Evolutionary conservation across 192 early-diverging fungal species (phyloP).

Genomic region (Haplosporangium gracile): DNA sequence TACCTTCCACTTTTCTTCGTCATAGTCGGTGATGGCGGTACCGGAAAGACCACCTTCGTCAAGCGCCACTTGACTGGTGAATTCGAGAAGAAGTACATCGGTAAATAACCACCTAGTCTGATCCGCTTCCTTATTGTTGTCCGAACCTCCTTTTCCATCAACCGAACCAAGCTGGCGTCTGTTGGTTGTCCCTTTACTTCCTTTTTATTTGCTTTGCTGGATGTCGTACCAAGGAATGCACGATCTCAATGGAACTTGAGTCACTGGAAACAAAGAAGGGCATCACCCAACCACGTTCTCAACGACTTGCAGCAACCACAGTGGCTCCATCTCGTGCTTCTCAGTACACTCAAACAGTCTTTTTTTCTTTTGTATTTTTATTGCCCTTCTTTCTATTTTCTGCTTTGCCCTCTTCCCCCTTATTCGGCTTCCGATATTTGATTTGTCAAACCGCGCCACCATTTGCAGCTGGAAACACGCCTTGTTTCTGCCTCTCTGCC

Average conservation of each 20-base stretch:
- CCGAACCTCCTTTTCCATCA: neutral
- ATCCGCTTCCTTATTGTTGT: constrained; percentile 9
- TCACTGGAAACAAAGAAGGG: neutral
- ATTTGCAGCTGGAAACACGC: neutral
- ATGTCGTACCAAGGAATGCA: neutral
- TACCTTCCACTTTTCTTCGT: neutral
- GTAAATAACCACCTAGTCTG: constrained; percentile 63
- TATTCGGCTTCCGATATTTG: constrained; percentile 9
- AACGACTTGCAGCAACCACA: neutral
- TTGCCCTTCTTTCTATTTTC: neutral
- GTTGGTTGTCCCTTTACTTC: neutral
- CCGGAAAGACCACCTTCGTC: constrained; percentile 99
- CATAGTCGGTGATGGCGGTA: constrained; percentile 96
- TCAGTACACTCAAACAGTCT: neutral
- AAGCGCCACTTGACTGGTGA: constrained; percentile 99
- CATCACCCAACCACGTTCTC: neutral
- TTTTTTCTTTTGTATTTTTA: neutral
- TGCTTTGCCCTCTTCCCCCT: constrained; percentile 1
- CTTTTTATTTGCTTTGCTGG: neutral
- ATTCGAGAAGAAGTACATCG: constrained; percentile 99
- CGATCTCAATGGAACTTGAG: constrained; percentile 1
- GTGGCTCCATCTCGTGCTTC: neutral
- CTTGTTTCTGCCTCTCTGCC: neutral
- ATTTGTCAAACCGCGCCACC: constrained; percentile 9
- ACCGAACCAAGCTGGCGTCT: neutral